These are phyloP conservation scores for Suillus brevipes DNA, from an alignment of 768 basidiomycete species.

Conservation along the genomic window DNA sequence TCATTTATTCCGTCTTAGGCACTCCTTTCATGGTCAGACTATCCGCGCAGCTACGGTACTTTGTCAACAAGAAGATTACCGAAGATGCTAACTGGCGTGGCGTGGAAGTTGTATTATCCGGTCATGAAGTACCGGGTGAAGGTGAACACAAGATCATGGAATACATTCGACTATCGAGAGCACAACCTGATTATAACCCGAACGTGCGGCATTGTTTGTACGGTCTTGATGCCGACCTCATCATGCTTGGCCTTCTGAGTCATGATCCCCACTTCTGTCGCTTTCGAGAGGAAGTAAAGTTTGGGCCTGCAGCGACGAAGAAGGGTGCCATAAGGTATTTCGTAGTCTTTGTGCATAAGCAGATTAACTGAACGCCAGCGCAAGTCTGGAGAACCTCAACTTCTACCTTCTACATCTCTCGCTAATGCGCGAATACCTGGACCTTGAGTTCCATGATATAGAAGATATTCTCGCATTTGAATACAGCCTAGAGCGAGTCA, in stretches of 20 bases:
- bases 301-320: constrained; percentile 78
- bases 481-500: constrained; percentile 90
- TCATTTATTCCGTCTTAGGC: constrained; percentile 43
- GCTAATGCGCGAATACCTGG: constrained; percentile 94
- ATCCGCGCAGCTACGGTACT: constrained; percentile 92
- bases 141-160: constrained; percentile 99
- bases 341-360: neutral
- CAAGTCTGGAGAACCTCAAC: constrained; percentile 71
- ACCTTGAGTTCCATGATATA: constrained; percentile 88
- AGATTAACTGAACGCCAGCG: constrained; percentile 12
- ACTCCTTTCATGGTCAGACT: constrained; percentile 94
- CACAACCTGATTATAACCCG: constrained; percentile 94
- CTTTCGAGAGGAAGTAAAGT: constrained; percentile 96
- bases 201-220: constrained; percentile 98
- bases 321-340: constrained; percentile 61
- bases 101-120: constrained; percentile 90
- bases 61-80: constrained; percentile 96
- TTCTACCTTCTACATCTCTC: constrained; percentile 96
- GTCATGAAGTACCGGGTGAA: constrained; percentile 98
- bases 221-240: constrained; percentile 95
- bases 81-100: constrained; percentile 96
- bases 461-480: constrained; percentile 66
- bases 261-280: constrained; percentile 99
- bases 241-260: constrained; percentile 95
- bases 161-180: constrained; percentile 92